Evolutionary conservation across 495 filamentous ascomycete species (phyloP).

Genomic region (Talaromyces nanjingensis): DNA sequence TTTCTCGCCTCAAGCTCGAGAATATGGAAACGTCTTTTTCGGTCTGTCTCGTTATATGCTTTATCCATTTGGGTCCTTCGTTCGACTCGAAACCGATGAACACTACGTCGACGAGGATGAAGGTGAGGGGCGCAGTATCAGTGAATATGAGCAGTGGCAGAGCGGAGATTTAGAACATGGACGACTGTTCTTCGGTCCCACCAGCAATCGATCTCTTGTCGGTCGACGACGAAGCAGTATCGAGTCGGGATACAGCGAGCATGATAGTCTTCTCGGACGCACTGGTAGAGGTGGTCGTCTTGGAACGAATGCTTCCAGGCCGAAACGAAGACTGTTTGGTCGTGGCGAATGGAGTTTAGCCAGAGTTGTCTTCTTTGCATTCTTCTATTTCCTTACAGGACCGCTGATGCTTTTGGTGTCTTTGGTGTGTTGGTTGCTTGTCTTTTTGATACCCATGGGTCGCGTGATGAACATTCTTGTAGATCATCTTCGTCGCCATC

Average conservation of each 20-base stretch:
- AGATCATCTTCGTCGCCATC: slow-evolving; percentile 87
- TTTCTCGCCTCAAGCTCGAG: slow-evolving; percentile 69
- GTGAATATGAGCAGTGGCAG: slow-evolving; percentile 99
- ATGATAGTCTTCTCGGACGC: slow-evolving; percentile 81
- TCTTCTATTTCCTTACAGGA: slow-evolving; percentile 91
- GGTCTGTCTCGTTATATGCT: slow-evolving; percentile 82
- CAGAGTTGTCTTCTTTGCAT: slow-evolving; percentile 89
- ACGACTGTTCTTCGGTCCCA: slow-evolving; percentile 89
- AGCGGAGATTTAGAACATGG: slow-evolving; percentile 95
- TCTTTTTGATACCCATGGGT: slow-evolving; percentile 98
- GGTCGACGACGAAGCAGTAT: slow-evolving; percentile 85
- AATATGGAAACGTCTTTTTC: slow-evolving; percentile 80
- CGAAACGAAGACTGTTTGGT: slow-evolving; percentile 87
- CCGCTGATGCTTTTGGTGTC: slow-evolving; percentile 85
- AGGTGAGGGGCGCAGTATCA: slow-evolving; percentile 98
- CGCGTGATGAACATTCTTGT: slow-evolving; percentile 87
- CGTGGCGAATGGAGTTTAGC: slow-evolving; percentile 93
- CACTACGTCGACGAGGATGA: slow-evolving; percentile 93
- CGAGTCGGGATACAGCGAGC: slow-evolving; percentile 73
- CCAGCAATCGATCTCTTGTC: slow-evolving; percentile 67
- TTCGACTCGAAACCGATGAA: slow-evolving; percentile 87
- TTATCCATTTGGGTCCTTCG: slow-evolving; percentile 95
- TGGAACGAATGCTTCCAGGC: slow-evolving; percentile 46
- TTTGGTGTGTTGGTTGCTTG: slow-evolving; percentile 85
- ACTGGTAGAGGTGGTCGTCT: slow-evolving; percentile 41